Evolutionary conservation across 805 yeast genomes (phyloP), one percentile per base, ranked within the genome.

Genomic region (Pichia occidentalis): DNA sequence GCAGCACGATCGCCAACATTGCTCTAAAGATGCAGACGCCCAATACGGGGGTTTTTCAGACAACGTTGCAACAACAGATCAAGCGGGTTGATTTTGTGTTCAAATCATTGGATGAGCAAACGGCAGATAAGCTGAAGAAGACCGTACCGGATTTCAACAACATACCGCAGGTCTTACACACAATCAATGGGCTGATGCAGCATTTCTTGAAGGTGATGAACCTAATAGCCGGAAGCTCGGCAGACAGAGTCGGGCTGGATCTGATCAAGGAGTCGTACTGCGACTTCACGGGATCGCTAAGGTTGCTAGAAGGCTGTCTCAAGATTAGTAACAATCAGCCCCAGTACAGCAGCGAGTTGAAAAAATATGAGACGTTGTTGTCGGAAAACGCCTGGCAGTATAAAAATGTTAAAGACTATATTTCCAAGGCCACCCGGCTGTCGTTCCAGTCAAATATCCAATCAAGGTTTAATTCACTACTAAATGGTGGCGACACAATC

Each of bases 401-500:
- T 13, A 39, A 39, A 17, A 35, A 18, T 7, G 19, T 39, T 8
- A 39, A 39, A 22, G 43, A 34, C 12, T 34, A 20, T 17, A 39
- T 37, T 10, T 17, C 33, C 12, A 33, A 27, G 24, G 16, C 41
- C 11, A 12, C 37, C 21, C 26, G 29, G 13, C 20, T 9, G 12
- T 23, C 26, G 14, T 37, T 32, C 29, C 41, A 32, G 20, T 37
- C 41, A 9, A 34, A 30, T 18, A 27, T 40, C 10, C 21, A 32
- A 16, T 40, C 43, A 1, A 25, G 43, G 10, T 34, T 40, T 20
- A 40, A 40, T 19, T 25, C 30, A 2, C 31, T 40, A 18, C 16
- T 40, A 10, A 40, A 40, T 27, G 43, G 43, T 5, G 36, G 39
- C 14, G 16, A 23, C 23, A 24, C 33, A 12, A 22, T 40, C 12